phyloP scores from a whole-genome alignment of 352 stramenopile species.

The Pythium pyrilobum region DNA sequence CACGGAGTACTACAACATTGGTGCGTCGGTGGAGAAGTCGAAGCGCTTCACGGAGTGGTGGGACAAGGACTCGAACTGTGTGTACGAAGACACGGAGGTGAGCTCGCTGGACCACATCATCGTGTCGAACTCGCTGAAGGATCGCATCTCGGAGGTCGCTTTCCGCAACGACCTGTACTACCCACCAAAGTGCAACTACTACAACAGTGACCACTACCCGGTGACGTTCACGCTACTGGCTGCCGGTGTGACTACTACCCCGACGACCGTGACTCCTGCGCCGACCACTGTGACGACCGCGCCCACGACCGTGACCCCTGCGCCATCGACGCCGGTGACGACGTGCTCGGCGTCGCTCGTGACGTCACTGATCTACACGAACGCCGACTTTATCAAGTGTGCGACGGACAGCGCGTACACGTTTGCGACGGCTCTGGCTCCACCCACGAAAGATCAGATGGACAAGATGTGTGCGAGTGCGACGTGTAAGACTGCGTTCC shows the following conservation, averaged over 20 bases:
- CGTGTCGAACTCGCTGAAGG: constrained; percentile 26
- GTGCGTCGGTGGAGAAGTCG: neutral
- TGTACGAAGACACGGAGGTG: constrained; percentile 15
- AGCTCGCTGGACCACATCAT: constrained; percentile 28
- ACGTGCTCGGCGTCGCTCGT: constrained; percentile 1
- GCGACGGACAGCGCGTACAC: neutral
- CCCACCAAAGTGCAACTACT: constrained; percentile 14
- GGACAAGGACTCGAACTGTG: constrained; percentile 20
- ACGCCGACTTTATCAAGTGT: constrained; percentile 5
- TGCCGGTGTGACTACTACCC: neutral
- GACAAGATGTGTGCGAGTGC: constrained; percentile 9
- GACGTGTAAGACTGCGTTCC: constrained; percentile 2
- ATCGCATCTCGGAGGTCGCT: constrained; percentile 13
- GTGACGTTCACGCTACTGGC: constrained; percentile 23
- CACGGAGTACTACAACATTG: constrained; percentile 3
- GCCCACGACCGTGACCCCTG: neutral
- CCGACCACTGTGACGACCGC: constrained; percentile 5
- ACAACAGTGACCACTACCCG: constrained; percentile 33
- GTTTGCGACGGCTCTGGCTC: neutral
- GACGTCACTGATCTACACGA: constrained; percentile 4
- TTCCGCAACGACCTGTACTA: constrained; percentile 30
- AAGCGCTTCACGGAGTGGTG: constrained; percentile 22
- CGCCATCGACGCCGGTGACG: neutral
- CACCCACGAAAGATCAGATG: constrained; percentile 1
- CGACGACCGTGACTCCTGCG: neutral